A percentile compares a stretch with the other conserved stretches of the same genome.
These are phyloP conservation scores for Neodidymelliopsis sp. DNA, from an alignment of 2,329 filamentous ascomycete genomes.

Conservation along the genomic window DNA sequence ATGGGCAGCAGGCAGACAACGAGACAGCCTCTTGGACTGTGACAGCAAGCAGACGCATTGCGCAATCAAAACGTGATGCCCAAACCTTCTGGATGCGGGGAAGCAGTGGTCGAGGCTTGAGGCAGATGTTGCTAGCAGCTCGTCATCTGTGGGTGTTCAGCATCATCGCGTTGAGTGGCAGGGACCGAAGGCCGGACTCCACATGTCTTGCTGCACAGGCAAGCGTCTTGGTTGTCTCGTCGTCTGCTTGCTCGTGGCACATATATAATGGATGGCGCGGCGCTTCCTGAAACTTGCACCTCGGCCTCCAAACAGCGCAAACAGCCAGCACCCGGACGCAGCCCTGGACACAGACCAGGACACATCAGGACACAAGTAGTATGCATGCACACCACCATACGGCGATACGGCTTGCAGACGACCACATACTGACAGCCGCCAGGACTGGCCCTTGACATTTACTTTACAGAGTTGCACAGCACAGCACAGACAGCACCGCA, in stretches of 20 bases:
- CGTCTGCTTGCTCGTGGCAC: constrained; percentile 4
- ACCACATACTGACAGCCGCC: background rate
- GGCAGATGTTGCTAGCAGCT: constrained; percentile 14
- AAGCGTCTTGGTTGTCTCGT: constrained; percentile 6
- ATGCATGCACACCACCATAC: constrained; percentile 7
- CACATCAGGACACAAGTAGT: constrained; percentile 3
- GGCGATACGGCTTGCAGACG: background rate
- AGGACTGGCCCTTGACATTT: background rate
- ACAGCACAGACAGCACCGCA: no score
- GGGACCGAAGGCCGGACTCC: constrained; percentile 1
- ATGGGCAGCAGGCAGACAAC: background rate
- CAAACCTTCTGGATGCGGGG: constrained; percentile 15
- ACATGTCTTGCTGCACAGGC: background rate
- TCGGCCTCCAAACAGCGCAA: background rate
- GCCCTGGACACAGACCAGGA: no score
- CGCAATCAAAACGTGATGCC: constrained; percentile 15
- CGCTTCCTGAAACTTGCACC: constrained; percentile 5
- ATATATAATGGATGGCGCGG: constrained; percentile 3
- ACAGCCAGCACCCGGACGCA: no score
- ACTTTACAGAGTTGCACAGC: no score
- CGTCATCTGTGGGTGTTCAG: constrained; percentile 10
- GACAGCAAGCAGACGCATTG: constrained; percentile 25
- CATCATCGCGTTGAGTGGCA: constrained; percentile 6
- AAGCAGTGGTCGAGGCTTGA: constrained; percentile 16
- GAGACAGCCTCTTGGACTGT: background rate